Evolutionary conservation across 2,329 filamentous ascomycete species (phyloP).

Genomic region (Claviceps purpurea): DNA sequence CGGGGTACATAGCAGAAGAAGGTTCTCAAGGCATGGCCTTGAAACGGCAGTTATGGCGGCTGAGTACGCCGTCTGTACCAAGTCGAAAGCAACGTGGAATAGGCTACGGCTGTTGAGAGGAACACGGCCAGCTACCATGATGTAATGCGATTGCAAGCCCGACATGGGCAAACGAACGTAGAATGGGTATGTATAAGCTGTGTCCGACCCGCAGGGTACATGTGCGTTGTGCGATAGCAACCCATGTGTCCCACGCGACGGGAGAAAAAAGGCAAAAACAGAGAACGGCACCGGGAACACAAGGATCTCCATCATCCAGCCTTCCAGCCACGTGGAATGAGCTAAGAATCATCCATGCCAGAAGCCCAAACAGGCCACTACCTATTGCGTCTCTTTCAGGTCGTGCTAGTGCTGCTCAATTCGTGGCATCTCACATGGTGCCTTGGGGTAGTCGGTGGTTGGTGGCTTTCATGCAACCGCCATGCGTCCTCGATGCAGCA

Average conservation of each 20-base stretch:
- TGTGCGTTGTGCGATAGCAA: no score
- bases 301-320: neutral
- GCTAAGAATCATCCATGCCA: neutral
- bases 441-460: neutral
- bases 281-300: no score
- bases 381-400: neutral
- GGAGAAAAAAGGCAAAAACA: no score
- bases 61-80: neutral
- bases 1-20: no score
- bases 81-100: neutral
- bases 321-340: constrained; percentile 3
- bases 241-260: no score
- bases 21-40: neutral
- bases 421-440: neutral
- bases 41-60: neutral
- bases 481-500: neutral
- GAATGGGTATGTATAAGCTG: no score
- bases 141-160: no score
- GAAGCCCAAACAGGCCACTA: neutral
- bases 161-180: no score
- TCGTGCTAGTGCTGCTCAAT: neutral
- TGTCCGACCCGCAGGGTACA: no score
- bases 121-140: no score
- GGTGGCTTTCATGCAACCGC: neutral
- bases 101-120: no score